Percentiles rank a stretch among this genome's conserved stretches.
Conservation (phyloP, 768 basidiomycete genomes). For the Astraeus odoratus region DNA sequence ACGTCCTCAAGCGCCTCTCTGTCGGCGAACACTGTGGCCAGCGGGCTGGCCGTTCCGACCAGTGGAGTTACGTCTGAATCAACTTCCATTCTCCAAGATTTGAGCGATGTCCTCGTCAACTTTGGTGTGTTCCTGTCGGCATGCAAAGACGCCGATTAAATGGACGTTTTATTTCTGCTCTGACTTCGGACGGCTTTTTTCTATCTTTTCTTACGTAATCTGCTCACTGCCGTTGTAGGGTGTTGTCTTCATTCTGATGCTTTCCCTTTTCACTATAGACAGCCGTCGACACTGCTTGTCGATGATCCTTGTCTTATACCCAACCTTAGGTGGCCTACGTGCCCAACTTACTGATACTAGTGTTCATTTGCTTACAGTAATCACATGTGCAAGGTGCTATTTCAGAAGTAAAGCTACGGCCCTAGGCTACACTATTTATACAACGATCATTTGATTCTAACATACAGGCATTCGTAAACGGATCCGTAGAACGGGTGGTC, state of each 20-base stretch:
- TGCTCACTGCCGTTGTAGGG: not conserved
- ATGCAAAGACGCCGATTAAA: constrained; percentile 1
- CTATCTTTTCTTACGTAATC: not conserved
- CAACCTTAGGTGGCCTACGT: not conserved
- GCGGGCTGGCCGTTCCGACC: constrained; percentile 21
- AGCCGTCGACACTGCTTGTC: not conserved
- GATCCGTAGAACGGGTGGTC: not conserved
- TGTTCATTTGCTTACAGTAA: not conserved
- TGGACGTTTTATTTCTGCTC: not conserved
- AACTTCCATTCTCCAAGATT: constrained; percentile 27
- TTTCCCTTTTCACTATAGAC: not conserved
- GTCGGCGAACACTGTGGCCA: constrained; percentile 15
- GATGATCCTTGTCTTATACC: not conserved
- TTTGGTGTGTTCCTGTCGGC: constrained; percentile 18
- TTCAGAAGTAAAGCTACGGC: no score
- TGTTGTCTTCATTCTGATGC: not conserved
- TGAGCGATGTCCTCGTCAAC: constrained; percentile 32
- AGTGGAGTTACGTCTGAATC: constrained; percentile 29
- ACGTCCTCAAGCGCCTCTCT: constrained; percentile 16
- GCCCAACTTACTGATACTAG: not conserved
- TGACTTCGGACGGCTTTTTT: no score
- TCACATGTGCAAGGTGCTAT: no score
- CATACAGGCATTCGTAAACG: not conserved
- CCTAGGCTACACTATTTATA: no score
- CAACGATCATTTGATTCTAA: not conserved